These are phyloP conservation scores for Tetrapisispora fleetii DNA, from an alignment of 805 yeast genomes.

Conservation along the genomic window DNA sequence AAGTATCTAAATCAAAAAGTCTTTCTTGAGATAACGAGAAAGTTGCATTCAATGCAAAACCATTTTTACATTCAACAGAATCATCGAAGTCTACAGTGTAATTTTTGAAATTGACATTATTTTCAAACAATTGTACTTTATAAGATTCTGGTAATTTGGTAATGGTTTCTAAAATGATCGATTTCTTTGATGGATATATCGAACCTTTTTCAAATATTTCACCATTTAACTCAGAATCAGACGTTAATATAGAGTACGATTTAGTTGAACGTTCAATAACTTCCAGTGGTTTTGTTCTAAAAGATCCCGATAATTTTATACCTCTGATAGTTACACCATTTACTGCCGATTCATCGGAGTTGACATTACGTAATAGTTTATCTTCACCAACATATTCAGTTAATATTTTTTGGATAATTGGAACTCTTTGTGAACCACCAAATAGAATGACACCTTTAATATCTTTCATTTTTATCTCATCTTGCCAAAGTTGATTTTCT, in stretches of 20 bases:
- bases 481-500: conserved; percentile 24
- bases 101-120: conserved; percentile 12
- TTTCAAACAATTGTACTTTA: conserved; percentile 28
- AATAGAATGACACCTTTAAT: conserved; percentile 62
- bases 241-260: conserved; percentile 34
- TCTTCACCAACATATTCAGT: conserved; percentile 40
- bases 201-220: conserved; percentile 42
- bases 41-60: conserved; percentile 32
- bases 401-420: conserved; percentile 65
- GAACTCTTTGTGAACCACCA: conserved; percentile 90
- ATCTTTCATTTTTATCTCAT: conserved; percentile 28
- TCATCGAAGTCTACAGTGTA: conserved; percentile 7
- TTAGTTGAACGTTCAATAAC: conserved; percentile 47
- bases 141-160: conserved; percentile 22
- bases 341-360: conserved; percentile 92
- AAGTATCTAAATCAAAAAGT: conserved; percentile 36
- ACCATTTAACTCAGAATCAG: conserved; percentile 8
- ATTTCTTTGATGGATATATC: conserved; percentile 21
- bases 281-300: conserved; percentile 46
- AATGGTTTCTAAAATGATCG: conserved; percentile 29
- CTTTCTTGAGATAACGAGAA: conserved; percentile 41
- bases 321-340: conserved; percentile 85
- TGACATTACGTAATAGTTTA: conserved; percentile 67
- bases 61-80: conserved; percentile 32
- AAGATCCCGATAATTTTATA: conserved; percentile 57